These are phyloP conservation scores for Westerdykella aurantiaca DNA, from an alignment of 2,329 filamentous ascomycete genomes.

Conservation along the genomic window DNA sequence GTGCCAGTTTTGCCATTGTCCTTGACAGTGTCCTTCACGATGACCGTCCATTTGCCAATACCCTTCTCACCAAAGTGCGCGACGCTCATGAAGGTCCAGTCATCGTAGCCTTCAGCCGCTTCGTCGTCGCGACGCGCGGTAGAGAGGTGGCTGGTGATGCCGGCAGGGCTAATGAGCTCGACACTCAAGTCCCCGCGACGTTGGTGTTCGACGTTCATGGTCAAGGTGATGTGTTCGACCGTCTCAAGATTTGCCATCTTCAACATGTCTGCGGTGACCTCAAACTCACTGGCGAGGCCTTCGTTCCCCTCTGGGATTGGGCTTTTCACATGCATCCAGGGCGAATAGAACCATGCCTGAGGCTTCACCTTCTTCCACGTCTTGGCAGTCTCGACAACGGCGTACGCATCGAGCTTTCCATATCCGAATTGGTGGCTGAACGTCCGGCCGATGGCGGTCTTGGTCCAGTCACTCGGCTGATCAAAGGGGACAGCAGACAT, in stretches of 20 bases:
- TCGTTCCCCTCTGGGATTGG: slow-evolving; percentile 76
- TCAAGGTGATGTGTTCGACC: slow-evolving; percentile 91
- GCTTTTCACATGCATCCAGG: slow-evolving; percentile 87
- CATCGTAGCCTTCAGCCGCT: slow-evolving; percentile 64
- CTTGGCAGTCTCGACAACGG: slow-evolving; percentile 78
- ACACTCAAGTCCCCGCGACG: slow-evolving; percentile 88
- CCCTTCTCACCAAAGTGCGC: slow-evolving; percentile 93
- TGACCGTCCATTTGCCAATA: slow-evolving; percentile 81
- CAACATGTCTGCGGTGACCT: slow-evolving; percentile 76
- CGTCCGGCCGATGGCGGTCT: slow-evolving; percentile 71
- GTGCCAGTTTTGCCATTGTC: slow-evolving; percentile 71
- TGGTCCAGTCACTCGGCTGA: slow-evolving; percentile 72
- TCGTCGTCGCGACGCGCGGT: slow-evolving; percentile 66
- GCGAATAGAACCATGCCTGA: slow-evolving; percentile 89
- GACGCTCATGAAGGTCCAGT: slow-evolving; percentile 99
- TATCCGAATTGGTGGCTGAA: slow-evolving; percentile 96
- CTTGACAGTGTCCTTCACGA: slow-evolving; percentile 72
- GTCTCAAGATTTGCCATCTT: slow-evolving; percentile 75
- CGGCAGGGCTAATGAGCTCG: slow-evolving; percentile 78
- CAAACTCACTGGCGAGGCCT: slow-evolving; percentile 73
- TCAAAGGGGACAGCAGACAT: slow-evolving; percentile 79
- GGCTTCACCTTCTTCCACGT: slow-evolving; percentile 85
- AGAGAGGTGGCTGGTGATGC: slow-evolving; percentile 77
- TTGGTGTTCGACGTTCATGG: slow-evolving; percentile 89
- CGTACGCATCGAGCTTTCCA: slow-evolving; percentile 86